Evolutionary conservation across 306 rosid species (phyloP).

Genomic region (Styphnolobium japonicum): DNA sequence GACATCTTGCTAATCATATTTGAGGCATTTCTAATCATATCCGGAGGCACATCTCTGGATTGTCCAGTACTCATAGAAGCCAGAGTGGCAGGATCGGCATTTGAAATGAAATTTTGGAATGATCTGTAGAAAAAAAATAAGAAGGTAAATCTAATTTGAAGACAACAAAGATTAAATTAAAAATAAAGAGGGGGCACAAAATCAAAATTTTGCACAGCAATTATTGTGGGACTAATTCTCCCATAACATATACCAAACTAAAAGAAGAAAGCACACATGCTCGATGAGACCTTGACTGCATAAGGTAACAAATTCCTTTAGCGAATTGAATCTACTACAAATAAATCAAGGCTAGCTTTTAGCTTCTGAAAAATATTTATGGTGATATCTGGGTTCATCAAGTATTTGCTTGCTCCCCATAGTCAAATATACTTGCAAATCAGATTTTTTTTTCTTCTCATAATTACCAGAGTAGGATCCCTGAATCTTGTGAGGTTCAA

Average conservation of each 20-base stretch:
- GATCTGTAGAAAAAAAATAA: conserved; percentile 48
- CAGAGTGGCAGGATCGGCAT: conserved; percentile 63
- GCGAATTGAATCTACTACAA: background rate
- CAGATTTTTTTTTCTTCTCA: background rate
- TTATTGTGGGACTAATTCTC: too few species aligned
- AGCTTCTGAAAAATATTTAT: background rate
- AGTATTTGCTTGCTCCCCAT: background rate
- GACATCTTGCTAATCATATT: conserved; percentile 85
- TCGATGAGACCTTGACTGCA: background rate
- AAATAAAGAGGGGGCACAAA: background rate
- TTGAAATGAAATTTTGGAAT: conserved; percentile 78
- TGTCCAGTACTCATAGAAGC: conserved; percentile 69
- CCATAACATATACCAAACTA: too few species aligned
- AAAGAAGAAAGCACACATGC: too few species aligned
- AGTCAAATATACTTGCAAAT: background rate
- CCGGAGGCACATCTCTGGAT: conserved; percentile 62
- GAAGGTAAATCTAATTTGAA: background rate
- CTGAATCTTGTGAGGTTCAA: background rate
- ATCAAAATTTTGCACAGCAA: too few species aligned
- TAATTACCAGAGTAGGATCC: background rate
- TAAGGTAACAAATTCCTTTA: background rate
- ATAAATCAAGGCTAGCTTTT: background rate
- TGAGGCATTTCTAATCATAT: conserved; percentile 80
- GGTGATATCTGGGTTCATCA: background rate
- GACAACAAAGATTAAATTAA: background rate